phyloP scores from a whole-genome alignment of 768 basidiomycete genomes.

The Mycena vulgaris region DNA sequence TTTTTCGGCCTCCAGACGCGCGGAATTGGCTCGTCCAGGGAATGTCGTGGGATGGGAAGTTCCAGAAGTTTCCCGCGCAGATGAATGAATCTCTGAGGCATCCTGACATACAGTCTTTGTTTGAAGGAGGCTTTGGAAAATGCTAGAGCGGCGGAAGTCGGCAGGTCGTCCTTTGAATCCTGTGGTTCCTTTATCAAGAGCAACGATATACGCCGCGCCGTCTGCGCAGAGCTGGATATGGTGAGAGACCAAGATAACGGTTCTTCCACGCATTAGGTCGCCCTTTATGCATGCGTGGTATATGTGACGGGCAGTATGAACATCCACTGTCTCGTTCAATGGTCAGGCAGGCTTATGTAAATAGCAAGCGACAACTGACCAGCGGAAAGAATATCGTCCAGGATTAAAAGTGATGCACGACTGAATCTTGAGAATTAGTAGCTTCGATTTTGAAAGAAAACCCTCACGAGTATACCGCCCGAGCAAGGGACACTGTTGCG shows the following conservation, averaged over 20 bases:
- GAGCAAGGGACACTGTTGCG: conserved; percentile 76
- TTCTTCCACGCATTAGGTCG: conserved; percentile 83
- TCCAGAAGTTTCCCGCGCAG: neutral
- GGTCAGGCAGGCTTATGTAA: neutral
- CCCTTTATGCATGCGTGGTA: conserved; percentile 89
- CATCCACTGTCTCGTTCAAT: conserved; percentile 72
- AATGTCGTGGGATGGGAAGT: neutral
- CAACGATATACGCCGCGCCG: conserved; percentile 85
- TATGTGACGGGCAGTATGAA: conserved; percentile 92
- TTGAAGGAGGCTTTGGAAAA: conserved; percentile 76
- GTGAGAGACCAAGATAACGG: conserved; percentile 95
- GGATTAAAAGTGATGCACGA: conserved; percentile 82
- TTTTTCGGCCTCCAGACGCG: conserved; percentile 37
- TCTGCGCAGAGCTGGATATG: conserved; percentile 91
- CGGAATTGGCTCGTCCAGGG: neutral
- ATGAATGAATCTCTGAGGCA: neutral
- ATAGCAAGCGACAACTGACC: conserved; percentile 45
- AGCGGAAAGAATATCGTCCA: conserved; percentile 86
- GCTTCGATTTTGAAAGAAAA: neutral
- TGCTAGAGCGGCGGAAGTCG: conserved; percentile 73
- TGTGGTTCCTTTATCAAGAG: conserved; percentile 83
- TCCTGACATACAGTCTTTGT: conserved; percentile 54
- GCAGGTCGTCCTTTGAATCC: conserved; percentile 77
- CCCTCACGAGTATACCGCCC: conserved; percentile 63
- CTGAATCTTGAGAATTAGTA: conserved; percentile 59